A percentile compares a stretch with the other conserved stretches of the same genome.
These are phyloP conservation scores for Panellus pusillus DNA, from an alignment of 768 basidiomycete genomes.

Conservation along the genomic window DNA sequence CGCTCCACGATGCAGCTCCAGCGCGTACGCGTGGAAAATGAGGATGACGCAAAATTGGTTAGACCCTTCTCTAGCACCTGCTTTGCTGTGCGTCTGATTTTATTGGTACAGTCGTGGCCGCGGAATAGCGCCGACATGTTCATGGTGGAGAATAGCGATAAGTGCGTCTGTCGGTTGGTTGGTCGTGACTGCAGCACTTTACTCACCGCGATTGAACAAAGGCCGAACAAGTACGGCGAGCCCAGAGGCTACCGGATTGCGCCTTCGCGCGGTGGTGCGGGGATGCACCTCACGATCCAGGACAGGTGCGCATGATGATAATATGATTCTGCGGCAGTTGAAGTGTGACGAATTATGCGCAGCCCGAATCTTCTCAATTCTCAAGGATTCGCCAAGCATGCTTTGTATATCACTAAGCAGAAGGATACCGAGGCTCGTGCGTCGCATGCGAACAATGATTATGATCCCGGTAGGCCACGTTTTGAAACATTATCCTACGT, in stretches of 20 bases:
- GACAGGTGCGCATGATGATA: conserved; percentile 5
- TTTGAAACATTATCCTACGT: not conserved
- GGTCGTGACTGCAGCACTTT: not conserved
- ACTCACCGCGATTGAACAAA: conserved; percentile 1
- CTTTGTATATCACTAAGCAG: conserved; percentile 45
- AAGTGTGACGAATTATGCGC: too few relatives aligned
- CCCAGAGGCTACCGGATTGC: conserved; percentile 50
- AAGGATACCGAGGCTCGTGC: conserved; percentile 52
- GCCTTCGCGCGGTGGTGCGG: conserved; percentile 34
- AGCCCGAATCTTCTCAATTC: conserved; percentile 43
- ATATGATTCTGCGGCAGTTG: too few relatives aligned
- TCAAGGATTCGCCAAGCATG: conserved; percentile 54
- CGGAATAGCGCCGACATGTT: conserved; percentile 48
- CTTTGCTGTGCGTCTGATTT: not conserved
- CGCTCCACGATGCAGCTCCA: conserved; percentile 31
- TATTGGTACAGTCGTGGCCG: conserved; percentile 28
- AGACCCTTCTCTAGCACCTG: not conserved
- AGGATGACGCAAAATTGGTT: conserved; percentile 44
- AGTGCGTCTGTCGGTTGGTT: conserved; percentile 17
- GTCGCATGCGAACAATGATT: conserved; percentile 49
- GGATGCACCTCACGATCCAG: conserved; percentile 30
- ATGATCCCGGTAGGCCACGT: conserved; percentile 39
- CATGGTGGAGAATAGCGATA: conserved; percentile 42
- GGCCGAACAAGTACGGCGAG: conserved; percentile 46
- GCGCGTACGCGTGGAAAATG: conserved; percentile 41